Conservation (phyloP, 192 early-diverging fungal species). For the Backusella sp. region DNA sequence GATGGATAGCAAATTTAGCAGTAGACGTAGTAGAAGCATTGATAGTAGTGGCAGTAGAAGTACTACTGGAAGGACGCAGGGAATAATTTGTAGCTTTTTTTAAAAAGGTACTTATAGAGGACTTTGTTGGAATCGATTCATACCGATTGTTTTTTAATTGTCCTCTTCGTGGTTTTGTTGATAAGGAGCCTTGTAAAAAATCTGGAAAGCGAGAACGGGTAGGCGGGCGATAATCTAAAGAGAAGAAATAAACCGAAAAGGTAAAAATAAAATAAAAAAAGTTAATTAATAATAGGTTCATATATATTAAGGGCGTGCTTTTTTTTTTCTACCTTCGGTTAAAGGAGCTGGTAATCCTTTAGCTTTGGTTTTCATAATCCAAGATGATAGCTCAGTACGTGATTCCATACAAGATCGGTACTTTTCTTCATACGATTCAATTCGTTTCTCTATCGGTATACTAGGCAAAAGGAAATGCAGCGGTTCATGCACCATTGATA, state of each 20-base stretch:
- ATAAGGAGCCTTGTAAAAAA: neutral
- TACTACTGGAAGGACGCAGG: neutral
- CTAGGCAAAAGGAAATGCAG: constrained; percentile 2
- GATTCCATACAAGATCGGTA: constrained; percentile 7
- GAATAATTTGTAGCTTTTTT: constrained; percentile 9
- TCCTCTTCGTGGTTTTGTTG: neutral
- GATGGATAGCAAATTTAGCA: neutral
- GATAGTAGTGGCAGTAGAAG: neutral
- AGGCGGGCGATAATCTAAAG: neutral
- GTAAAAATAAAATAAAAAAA: neutral
- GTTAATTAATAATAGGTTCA: neutral
- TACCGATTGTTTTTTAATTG: neutral
- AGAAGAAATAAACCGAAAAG: neutral
- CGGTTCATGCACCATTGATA: neutral
- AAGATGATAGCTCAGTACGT: constrained; percentile 7
- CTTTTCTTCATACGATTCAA: neutral
- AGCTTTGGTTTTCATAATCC: constrained; percentile 5
- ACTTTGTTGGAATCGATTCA: constrained; percentile 2
- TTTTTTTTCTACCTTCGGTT: constrained; percentile 12
- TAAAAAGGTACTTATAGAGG: constrained; percentile 6
- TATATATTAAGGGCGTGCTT: neutral
- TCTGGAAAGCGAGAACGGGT: neutral
- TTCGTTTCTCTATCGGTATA: neutral
- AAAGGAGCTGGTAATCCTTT: constrained; percentile 6
- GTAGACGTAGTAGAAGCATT: neutral